These are phyloP conservation scores for Mortierella sp. DNA, from an alignment of 371 early-diverging fungal species.

Conservation along the genomic window DNA sequence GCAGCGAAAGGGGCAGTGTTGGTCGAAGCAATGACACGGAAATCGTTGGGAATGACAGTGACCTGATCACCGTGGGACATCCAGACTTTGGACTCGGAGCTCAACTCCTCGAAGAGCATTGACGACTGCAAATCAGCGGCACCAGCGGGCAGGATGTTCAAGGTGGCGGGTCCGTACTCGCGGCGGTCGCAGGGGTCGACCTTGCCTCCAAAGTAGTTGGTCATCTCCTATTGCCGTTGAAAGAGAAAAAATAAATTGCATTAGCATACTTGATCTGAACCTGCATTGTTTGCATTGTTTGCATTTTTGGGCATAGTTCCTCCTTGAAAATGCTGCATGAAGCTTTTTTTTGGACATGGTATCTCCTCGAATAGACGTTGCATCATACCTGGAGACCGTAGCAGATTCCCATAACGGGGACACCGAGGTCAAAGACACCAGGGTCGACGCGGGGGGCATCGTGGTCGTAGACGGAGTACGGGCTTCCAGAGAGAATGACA, in stretches of 20 bases:
- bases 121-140: slow-evolving; percentile 47
- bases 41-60: slow-evolving; percentile 83
- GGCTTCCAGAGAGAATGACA: slow-evolving; percentile 95
- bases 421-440: slow-evolving; percentile 89
- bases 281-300: neutral
- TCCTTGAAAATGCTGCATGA: neutral
- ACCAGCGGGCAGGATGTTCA: slow-evolving; percentile 68
- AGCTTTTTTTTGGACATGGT: neutral
- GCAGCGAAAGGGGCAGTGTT: slow-evolving; percentile 93
- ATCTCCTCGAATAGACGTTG: no score
- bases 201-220: slow-evolving; percentile 89
- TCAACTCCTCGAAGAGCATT: slow-evolving; percentile 85
- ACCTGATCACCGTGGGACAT: slow-evolving; percentile 99
- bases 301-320: slow-evolving; percentile 8
- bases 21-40: slow-evolving; percentile 90
- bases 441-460: slow-evolving; percentile 97
- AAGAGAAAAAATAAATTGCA: neutral
- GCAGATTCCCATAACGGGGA: slow-evolving; percentile 97
- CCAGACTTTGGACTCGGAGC: slow-evolving; percentile 84
- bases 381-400: slow-evolving; percentile 89
- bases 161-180: slow-evolving; percentile 95
- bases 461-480: slow-evolving; percentile 95
- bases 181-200: slow-evolving; percentile 91
- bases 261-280: neutral
- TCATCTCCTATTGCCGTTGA: slow-evolving; percentile 78